Conservation (phyloP, 116 monocot species). For the Posidonia oceanica region DNA sequence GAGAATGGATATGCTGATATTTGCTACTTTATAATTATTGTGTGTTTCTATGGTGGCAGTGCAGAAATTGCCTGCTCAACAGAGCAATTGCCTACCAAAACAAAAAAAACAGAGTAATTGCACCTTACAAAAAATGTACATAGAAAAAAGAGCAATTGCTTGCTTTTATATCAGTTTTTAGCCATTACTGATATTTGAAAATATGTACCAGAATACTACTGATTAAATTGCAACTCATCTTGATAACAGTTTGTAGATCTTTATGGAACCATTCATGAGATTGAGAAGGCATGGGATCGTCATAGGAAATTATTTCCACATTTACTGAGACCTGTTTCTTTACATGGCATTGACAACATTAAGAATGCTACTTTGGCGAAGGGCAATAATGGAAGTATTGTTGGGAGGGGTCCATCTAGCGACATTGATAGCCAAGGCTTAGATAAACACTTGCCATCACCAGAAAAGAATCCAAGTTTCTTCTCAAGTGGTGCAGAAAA, state of each 20-base stretch:
- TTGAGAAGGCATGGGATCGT: constrained; percentile 52
- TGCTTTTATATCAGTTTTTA: neutral
- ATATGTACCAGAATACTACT: neutral
- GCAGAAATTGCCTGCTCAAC: no score
- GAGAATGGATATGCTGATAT: no score
- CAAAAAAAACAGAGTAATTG: no score
- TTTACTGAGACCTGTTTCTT: constrained; percentile 18
- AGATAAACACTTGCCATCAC: constrained; percentile 1
- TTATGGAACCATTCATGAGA: constrained; percentile 41
- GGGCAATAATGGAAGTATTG: constrained; percentile 8
- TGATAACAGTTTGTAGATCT: constrained; percentile 54
- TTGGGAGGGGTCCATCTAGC: neutral
- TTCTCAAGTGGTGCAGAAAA: constrained; percentile 5
- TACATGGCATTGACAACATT: neutral
- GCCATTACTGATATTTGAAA: neutral
- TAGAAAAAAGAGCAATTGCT: no score
- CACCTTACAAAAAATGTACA: no score
- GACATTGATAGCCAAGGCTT: constrained; percentile 5
- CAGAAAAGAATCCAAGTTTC: neutral
- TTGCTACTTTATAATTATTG: no score
- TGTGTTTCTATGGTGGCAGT: no score
- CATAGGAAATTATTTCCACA: constrained; percentile 53
- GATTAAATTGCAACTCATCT: neutral
- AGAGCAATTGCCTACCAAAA: no score
- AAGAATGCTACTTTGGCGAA: constrained; percentile 8